Base-by-base conservation (phyloP, 345 rosid genomes). In the Eucalyptus curtisii region DNA sequence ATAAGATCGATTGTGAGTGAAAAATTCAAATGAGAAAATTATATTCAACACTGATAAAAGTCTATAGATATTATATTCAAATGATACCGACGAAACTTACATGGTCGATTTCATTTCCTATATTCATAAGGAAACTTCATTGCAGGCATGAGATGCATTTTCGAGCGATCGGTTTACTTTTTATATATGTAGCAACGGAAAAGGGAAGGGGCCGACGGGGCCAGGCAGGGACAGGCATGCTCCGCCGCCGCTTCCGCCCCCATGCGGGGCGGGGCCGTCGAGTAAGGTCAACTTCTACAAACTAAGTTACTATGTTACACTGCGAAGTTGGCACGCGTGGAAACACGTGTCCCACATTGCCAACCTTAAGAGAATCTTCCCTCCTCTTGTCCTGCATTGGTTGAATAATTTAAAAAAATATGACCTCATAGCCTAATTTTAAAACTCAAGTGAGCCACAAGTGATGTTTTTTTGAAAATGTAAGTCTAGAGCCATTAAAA, bases 1-100 rank as follows among this genome's bases (percentile, higher is more conserved):
- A 64, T n/a, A 64, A 64, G 10, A 64, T n/a, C 3, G 20, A 7
- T n/a, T 0, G 20, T 5, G 6, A n/a, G 40, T 2, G 10, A n/a
- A n/a, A 64, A 64, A 64, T 64, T n/a, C 10, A n/a, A n/a, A 7
- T 0, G 3, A 14, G 40, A 15, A 40, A 64, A n/a, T n/a, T 64
- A 64, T n/a, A 64, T 64, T 3, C 3, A 13, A n/a, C 3, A n/a
- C 37, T 4, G 15, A 4, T 64, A 64, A 64, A n/a, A n/a, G 2
- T 64, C 19, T n/a, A 31, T 33, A n/a, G 9, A 64, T 4, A 5
- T 0, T 4, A 14, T 64, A n/a, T 33, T 33, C 5, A 30, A 64
- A n/a, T 64, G 40, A n/a, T 64, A 7, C 4, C 37, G 2, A 8
- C 3, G 0, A 13, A n/a, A n/a, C 40, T 64, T 2, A n/a, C 37